A percentile compares a stretch with the other conserved stretches of the same genome.
Evolutionary conservation across 2,329 filamentous ascomycete genomes (phyloP).

Genomic region (Juglanconis sp.): DNA sequence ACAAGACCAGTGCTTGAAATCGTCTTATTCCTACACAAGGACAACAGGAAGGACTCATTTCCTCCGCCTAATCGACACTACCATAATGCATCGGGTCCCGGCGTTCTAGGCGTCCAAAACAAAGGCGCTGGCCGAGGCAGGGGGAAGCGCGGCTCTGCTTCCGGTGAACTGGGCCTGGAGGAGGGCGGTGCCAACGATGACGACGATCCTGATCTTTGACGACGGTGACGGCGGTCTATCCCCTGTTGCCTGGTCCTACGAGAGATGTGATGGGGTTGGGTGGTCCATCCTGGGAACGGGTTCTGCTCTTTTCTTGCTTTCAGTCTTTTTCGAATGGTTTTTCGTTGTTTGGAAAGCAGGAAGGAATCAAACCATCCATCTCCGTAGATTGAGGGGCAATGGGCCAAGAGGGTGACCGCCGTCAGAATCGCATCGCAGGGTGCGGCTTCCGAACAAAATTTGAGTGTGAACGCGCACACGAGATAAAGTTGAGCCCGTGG

Average conservation of each 20-base stretch:
- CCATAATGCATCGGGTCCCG: slow-evolving; percentile 38
- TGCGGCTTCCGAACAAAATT: neutral
- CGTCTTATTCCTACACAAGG: slow-evolving; percentile 39
- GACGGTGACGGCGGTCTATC: slow-evolving; percentile 59
- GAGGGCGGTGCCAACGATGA: slow-evolving; percentile 58
- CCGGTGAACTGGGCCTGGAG: slow-evolving; percentile 35
- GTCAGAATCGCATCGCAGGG: slow-evolving; percentile 32
- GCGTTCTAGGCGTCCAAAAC: slow-evolving; percentile 54
- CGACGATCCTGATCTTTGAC: slow-evolving; percentile 63
- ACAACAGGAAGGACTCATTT: slow-evolving; percentile 24
- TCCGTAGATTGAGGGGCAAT: slow-evolving; percentile 54
- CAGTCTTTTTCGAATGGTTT: neutral
- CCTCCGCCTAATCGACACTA: slow-evolving; percentile 33
- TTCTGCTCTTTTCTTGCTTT: slow-evolving; percentile 2
- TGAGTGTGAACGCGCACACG: neutral
- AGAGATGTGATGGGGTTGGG: slow-evolving; percentile 22
- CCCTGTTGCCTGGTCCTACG: slow-evolving; percentile 64
- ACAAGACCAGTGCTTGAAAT: slow-evolving; percentile 59
- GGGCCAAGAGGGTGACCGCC: slow-evolving; percentile 63
- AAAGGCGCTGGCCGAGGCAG: slow-evolving; percentile 21
- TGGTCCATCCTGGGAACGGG: neutral
- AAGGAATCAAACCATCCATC: slow-evolving; percentile 6
- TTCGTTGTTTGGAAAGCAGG: neutral
- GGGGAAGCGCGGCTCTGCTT: slow-evolving; percentile 23
- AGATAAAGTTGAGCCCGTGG: neutral